Evolutionary conservation across 2,329 filamentous ascomycete genomes (phyloP), one percentile per base, ranked within the genome.

Genomic region (Fusarium xyrophilum): DNA sequence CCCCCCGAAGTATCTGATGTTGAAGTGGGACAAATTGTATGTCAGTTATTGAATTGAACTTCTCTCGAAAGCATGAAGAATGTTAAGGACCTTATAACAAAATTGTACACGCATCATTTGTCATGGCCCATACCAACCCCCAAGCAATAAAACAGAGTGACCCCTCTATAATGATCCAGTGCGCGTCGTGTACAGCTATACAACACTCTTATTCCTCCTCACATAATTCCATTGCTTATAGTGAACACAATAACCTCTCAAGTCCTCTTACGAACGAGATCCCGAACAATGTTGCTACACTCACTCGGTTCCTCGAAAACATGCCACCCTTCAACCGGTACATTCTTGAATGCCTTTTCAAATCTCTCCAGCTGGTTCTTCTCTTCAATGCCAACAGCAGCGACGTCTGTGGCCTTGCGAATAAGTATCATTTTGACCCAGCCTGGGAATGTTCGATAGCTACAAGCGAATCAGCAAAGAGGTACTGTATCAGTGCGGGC

Each of bases 351-450:
- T 0, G 95, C 95, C 73, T 88, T 87, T 76, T 93, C 89, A 73
- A 98, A 98, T 32, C 96, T 84, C 69, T 88, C 84, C 0, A 87
- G 84, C 73, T 90, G 89, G 73, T 93, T 93, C 79, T 91, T 92
- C 73, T 91, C 86, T 35, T 90, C 83, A 78, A 95, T 91, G 33
- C 90, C 87, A 14, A 88, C 73, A 4, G 85, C 86, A 1, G 89
- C 88, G 27, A 96, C 87, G 66, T 94, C 91, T 5, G 85, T 89
- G 1, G 96, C 93, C 75, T 92, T 95, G 56, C 94, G 88, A 73
- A 97, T 97, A 68, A 92, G 90, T 47, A 98, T 96, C 15, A 91
- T 86, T 65, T 88, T 87, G 65, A 97, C 87, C 93, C 93, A 97
- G 10, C 85, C 87, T 0, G 90, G 89, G 66, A 89, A 87, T 50